Evolutionary conservation across 176 grass and related monocot species (phyloP).

Genomic region (Oryza punctata): DNA sequence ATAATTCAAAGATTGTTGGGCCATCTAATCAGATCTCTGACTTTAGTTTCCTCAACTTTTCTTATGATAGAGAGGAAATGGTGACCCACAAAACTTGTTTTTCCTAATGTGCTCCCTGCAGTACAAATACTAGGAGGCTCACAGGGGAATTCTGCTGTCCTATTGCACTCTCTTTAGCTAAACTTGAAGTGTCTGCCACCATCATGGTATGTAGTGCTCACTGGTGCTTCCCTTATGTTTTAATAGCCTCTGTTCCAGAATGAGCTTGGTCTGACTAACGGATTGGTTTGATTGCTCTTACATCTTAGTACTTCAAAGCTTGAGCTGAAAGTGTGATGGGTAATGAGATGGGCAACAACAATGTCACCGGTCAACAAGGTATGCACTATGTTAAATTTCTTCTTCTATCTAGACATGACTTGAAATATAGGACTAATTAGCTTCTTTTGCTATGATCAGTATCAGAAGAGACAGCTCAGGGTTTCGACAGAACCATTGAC

Average conservation of each 20-base stretch:
- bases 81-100: conserved; percentile 15
- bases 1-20: conserved; percentile 1
- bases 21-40: conserved; percentile 17
- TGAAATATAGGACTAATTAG: neutral
- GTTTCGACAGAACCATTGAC: conserved; percentile 11
- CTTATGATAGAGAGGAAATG: conserved; percentile 20
- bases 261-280: conserved; percentile 6
- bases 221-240: neutral
- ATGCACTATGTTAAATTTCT: conserved; percentile 18
- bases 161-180: conserved; percentile 30
- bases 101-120: conserved; percentile 22
- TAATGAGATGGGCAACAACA: conserved; percentile 60
- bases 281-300: conserved; percentile 23
- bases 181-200: conserved; percentile 19
- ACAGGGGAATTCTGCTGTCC: conserved; percentile 39
- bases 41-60: conserved; percentile 26
- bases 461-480: conserved; percentile 27
- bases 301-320: conserved; percentile 32
- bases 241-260: conserved; percentile 10
- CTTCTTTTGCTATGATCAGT: conserved; percentile 19
- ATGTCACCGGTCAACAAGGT: conserved; percentile 50
- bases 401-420: conserved; percentile 7
- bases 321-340: conserved; percentile 24
- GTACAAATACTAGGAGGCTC: conserved; percentile 40
- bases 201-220: conserved; percentile 36